These are phyloP conservation scores for Silene latifolia DNA, from an alignment of 148 eudicot genomes.

Conservation along the genomic window DNA sequence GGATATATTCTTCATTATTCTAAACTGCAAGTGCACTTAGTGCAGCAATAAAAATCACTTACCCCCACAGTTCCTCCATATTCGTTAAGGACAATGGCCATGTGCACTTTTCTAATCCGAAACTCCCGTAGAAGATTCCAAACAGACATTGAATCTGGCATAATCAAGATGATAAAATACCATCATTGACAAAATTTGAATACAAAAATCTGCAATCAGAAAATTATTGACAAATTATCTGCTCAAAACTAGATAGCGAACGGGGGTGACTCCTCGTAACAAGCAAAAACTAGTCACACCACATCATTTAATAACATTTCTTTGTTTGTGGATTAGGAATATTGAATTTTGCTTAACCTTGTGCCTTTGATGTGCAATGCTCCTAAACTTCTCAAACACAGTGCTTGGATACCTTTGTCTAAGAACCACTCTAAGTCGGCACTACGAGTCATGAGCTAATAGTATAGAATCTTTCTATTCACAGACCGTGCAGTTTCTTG, in stretches of 20 bases:
- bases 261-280: no score
- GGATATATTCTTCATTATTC: neutral
- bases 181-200: conserved; percentile 1
- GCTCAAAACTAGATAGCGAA: neutral
- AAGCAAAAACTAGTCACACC: no score
- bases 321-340: no score
- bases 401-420: no score
- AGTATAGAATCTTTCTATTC: no score
- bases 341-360: no score
- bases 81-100: conserved; percentile 98
- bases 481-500: no score
- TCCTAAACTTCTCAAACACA: no score
- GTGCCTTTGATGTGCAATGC: no score
- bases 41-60: conserved; percentile 30
- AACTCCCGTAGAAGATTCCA: conserved; percentile 99
- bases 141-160: conserved; percentile 94
- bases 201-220: neutral
- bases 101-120: conserved; percentile 97
- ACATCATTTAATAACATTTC: no score
- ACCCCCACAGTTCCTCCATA: conserved; percentile 99
- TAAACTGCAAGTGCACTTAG: conserved; percentile 8
- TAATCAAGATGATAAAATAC: conserved; percentile 19
- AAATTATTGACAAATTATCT: conserved; percentile 3
- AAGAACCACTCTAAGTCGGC: no score
- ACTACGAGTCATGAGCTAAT: no score